Evolutionary conservation across 129 eudicot genomes (phyloP), one percentile per base, ranked within the genome.

Genomic region (Artemisia argyi): DNA sequence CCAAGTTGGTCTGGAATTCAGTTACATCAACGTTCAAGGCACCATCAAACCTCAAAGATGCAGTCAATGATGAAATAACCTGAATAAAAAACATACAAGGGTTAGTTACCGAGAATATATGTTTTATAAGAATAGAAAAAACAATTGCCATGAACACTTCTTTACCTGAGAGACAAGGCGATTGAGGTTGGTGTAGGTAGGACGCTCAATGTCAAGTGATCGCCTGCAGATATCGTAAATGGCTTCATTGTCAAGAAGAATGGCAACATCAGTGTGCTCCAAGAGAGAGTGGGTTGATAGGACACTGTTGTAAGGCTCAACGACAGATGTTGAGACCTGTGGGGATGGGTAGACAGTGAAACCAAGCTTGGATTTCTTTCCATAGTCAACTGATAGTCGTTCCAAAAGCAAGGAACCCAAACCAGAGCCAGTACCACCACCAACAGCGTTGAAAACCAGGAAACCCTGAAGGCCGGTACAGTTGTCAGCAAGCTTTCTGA

Each of bases 361-460:
- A 2, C 92, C 92, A 16, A 87, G 88, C 80, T 87, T 87, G 19
- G 92, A 87, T 15, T 87, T 87, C 74, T 87, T 87, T 55, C 92
- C 92, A 54, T 87, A 87, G 80, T 87, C 92, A 70, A 87, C 92
- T 15, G 92, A 87, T 3, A 87, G 73, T 17, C 89, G 81, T 73
- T 87, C 92, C 71, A 87, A 72, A 15, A 84, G 92, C 76, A 87
- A 77, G 74, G 92, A 87, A 14, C 92, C 92, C 72, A 87, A 70
- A 66, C 92, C 92, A 67, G 92, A 87, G 17, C 92, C 89, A n/a
- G 92, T 87, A 52, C 92, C 92, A 1, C 92, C 92, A n/a, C 92
- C 92, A 67, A 84, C 92, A 48, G 92, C 92, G 65, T 87, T 87
- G 65, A 87, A 87, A 64, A 87, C 89, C 20, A 87, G 89, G 74